These are phyloP conservation scores for Nemophila menziesii DNA, from an alignment of 257 asterid genomes.

Conservation along the genomic window DNA sequence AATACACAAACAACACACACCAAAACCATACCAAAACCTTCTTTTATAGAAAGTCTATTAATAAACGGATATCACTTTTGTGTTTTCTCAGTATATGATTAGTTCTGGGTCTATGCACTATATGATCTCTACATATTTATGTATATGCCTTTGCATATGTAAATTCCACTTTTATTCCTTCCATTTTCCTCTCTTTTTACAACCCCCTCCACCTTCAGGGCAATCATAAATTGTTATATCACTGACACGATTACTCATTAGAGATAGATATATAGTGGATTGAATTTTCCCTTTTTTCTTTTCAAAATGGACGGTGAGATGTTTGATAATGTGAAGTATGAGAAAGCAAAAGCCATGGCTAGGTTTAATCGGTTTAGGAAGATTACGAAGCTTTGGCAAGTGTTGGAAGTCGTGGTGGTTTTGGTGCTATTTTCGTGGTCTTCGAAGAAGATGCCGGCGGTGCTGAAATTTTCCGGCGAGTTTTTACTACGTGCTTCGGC, in stretches of 20 bases:
- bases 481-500: slow-evolving; percentile 13
- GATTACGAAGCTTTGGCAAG: slow-evolving; percentile 28
- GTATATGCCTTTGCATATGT: neutral
- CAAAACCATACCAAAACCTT: neutral
- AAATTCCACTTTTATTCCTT: neutral
- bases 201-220: neutral
- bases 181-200: neutral
- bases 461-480: slow-evolving; percentile 13
- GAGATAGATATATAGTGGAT: neutral
- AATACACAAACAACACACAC: neutral
- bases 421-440: slow-evolving; percentile 55
- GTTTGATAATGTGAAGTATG: slow-evolving; percentile 21
- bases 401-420: slow-evolving; percentile 29
- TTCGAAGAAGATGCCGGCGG: slow-evolving; percentile 38
- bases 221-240: neutral
- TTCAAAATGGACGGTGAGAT: slow-evolving; percentile 17
- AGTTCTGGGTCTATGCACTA: neutral
- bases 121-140: neutral
- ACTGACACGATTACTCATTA: neutral
- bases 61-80: neutral
- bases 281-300: neutral
- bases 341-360: slow-evolving; percentile 25
- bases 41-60: neutral
- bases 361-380: slow-evolving; percentile 34
- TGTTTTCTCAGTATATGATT: neutral